These are phyloP conservation scores for Trametes gibbosa DNA, from an alignment of 768 basidiomycete species.

Conservation along the genomic window DNA sequence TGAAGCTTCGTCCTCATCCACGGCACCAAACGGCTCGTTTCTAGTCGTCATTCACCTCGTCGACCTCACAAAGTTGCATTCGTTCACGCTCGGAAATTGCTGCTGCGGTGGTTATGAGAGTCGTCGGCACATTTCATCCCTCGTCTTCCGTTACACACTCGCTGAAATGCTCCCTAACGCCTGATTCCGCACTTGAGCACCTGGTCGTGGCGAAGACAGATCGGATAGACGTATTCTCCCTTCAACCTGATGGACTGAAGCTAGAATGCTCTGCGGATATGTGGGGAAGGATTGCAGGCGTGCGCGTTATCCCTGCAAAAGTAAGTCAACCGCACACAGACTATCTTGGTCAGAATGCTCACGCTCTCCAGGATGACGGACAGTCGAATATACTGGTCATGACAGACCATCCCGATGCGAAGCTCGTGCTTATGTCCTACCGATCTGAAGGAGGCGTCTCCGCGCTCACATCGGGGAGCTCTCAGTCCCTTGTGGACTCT, in stretches of 20 bases:
- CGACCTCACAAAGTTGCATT: too few relatives aligned
- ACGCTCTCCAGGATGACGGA: constrained; percentile 5
- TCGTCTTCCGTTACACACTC: constrained; percentile 72
- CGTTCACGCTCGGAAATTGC: too few relatives aligned
- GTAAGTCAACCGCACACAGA: constrained; percentile 36
- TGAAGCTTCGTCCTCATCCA: too few relatives aligned
- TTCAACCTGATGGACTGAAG: constrained; percentile 57
- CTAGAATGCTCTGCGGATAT: constrained; percentile 60
- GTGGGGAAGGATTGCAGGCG: constrained; percentile 62
- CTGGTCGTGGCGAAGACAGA: constrained; percentile 69
- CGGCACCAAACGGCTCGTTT: too few relatives aligned
- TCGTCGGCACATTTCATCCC: constrained; percentile 75
- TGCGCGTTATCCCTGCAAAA: constrained; percentile 53
- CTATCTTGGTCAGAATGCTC: not conserved
- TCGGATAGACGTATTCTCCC: constrained; percentile 64
- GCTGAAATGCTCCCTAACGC: constrained; percentile 61
- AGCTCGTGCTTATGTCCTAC: constrained; percentile 62
- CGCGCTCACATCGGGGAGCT: constrained; percentile 40
- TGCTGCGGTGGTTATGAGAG: too few relatives aligned
- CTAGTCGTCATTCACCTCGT: too few relatives aligned
- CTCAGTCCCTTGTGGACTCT: constrained; percentile 55
- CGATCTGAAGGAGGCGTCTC: constrained; percentile 32
- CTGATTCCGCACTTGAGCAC: constrained; percentile 50
- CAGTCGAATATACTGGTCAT: constrained; percentile 58
- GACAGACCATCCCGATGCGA: constrained; percentile 75